These are phyloP conservation scores for Gossypium australe DNA, from an alignment of 345 rosid genomes.

Conservation along the genomic window DNA sequence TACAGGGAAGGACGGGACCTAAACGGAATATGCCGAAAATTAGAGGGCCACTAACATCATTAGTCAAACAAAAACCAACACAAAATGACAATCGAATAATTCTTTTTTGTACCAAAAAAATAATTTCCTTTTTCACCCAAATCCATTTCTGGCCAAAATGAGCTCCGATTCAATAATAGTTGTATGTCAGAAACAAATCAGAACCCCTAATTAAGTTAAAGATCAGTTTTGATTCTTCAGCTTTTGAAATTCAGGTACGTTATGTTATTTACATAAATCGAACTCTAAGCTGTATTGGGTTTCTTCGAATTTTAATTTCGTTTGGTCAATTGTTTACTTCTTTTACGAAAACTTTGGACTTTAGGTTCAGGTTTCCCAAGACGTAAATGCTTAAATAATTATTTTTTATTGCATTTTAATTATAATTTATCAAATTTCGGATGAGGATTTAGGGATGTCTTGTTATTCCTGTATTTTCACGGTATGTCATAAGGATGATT, in stretches of 20 bases:
- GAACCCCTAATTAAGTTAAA: neutral
- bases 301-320: neutral
- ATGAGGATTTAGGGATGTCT: neutral
- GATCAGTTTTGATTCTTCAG: neutral
- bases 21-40: too few species aligned
- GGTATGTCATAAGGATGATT: neutral
- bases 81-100: too few species aligned
- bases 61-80: too few species aligned
- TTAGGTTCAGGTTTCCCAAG: constrained; percentile 1
- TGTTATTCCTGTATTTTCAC: neutral
- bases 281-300: neutral
- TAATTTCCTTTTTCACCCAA: too few species aligned
- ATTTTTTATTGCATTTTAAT: neutral
- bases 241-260: constrained; percentile 17
- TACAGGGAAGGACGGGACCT: too few species aligned
- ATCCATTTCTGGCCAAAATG: too few species aligned
- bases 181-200: neutral
- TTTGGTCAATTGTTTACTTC: neutral
- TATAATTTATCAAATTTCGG: neutral
- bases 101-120: too few species aligned
- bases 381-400: neutral
- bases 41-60: too few species aligned
- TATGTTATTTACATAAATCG: neutral
- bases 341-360: neutral
- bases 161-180: too few species aligned